Evolutionary conservation across 805 yeast species (phyloP), one percentile per base, ranked within the genome.

Genomic region (Komagataella mondaviorum): DNA sequence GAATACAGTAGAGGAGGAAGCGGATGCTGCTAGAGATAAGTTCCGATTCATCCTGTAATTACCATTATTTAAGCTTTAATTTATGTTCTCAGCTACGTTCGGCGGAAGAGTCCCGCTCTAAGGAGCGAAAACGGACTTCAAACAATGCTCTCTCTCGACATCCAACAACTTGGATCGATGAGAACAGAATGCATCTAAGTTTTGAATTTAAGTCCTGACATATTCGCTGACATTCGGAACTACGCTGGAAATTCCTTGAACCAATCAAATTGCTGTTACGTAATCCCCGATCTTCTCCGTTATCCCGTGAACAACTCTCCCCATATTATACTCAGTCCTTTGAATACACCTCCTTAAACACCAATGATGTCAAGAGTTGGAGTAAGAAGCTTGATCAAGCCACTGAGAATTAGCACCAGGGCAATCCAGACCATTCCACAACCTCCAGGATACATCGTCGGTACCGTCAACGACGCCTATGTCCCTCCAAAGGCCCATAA

Each of bases 381-480:
- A 30, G 39, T 30, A 4, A 30, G 39, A 30, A 30, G 39, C 14
- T 30, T 30, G 14, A 30, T 30, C 14, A 30, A 30, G 39, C 39
- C 39, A 8, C 39, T 30, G 14, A 30, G 39, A 30, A 30, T 30
- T 30, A 30, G 39, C 39, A 10, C 39, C n/a, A 30, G 39, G 39
- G 39, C 39, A 30, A 30, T 30, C 12, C 39, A 23, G 16, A 45
- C 47, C 4, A 45, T 45, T 14, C 47, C 47, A 49, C 87, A 84
- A 63, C 90, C 90, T 12, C 85, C 88, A 45, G 91, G 91, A 17
- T 68, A 73, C 61, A 77, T 85, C 52, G 78, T 78, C 18, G 93
- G 90, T 18, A 76, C 81, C 12, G 84, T 81, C 44, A 85, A 85
- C 60, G 90, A 85, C 52, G 83, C 88, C 3, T 78, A 78, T 55